phyloP scores from a whole-genome alignment of 495 filamentous ascomycete genomes.

The Penicillium verhagenii region DNA sequence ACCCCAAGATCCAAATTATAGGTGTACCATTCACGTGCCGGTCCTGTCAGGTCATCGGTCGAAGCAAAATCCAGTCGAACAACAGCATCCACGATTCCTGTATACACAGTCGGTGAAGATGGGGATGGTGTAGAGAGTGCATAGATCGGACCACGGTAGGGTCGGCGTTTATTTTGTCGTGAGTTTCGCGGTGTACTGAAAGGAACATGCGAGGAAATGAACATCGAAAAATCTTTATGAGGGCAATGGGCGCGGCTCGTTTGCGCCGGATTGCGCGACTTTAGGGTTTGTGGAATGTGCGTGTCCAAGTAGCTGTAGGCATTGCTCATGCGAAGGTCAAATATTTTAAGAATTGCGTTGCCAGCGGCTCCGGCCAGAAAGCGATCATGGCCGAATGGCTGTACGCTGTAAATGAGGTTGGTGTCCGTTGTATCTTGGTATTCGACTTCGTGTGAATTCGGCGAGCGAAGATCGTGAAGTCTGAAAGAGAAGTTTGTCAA shows the following conservation, averaged over 20 bases:
- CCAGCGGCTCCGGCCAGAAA: constrained; percentile 57
- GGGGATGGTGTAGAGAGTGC: constrained; percentile 57
- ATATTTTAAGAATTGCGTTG: constrained; percentile 61
- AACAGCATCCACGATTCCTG: constrained; percentile 53
- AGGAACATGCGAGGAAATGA: constrained; percentile 32
- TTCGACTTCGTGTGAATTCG: constrained; percentile 39
- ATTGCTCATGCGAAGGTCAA: constrained; percentile 60
- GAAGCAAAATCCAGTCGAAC: constrained; percentile 54
- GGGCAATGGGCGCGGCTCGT: constrained; percentile 9
- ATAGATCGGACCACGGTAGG: constrained; percentile 54
- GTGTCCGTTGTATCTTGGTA: constrained; percentile 58
- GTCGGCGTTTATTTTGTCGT: constrained; percentile 13
- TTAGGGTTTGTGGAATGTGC: constrained; percentile 5
- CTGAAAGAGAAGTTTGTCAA: constrained; percentile 25
- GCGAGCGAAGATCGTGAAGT: constrained; percentile 67
- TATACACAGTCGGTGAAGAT: constrained; percentile 55
- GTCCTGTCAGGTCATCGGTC: constrained; percentile 41
- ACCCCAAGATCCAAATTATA: constrained; percentile 23
- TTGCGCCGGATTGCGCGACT: neutral
- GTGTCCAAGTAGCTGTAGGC: constrained; percentile 43
- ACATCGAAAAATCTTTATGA: constrained; percentile 39
- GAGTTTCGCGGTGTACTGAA: constrained; percentile 5
- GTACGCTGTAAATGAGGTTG: constrained; percentile 58
- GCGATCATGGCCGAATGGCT: constrained; percentile 52
- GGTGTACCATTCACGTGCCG: constrained; percentile 33